These are phyloP conservation scores for Capronia americana DNA, from an alignment of 2,329 filamentous ascomycete species.

Conservation along the genomic window DNA sequence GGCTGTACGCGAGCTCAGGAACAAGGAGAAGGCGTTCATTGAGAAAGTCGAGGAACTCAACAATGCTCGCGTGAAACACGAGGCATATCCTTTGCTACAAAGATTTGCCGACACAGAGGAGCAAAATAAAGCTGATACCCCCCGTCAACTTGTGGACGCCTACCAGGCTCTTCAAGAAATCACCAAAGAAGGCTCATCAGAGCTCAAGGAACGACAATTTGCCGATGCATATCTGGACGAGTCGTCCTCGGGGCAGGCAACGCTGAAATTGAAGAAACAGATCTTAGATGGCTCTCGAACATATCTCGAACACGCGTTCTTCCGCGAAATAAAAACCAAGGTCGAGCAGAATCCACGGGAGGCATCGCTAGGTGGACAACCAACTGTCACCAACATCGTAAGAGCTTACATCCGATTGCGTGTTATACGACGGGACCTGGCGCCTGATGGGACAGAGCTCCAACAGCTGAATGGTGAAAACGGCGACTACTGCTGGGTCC, in stretches of 20 bases:
- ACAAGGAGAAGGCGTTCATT: conserved; percentile 83
- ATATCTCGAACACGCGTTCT: conserved; percentile 83
- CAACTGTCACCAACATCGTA: conserved; percentile 86
- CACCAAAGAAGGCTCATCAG: conserved; percentile 73
- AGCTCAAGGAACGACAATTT: conserved; percentile 77
- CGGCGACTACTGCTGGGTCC: conserved; percentile 77
- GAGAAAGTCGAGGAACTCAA: conserved; percentile 82
- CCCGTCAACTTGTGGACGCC: conserved; percentile 77
- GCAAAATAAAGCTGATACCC: conserved; percentile 72
- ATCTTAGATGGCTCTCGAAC: conserved; percentile 80
- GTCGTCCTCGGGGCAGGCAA: conserved; percentile 66
- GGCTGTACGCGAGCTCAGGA: conserved; percentile 77
- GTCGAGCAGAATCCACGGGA: conserved; percentile 86
- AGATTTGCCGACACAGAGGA: conserved; percentile 77
- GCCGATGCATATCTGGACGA: conserved; percentile 78
- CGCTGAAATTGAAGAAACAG: conserved; percentile 73
- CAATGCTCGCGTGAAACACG: conserved; percentile 68
- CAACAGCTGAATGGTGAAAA: conserved; percentile 76
- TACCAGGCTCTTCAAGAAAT: conserved; percentile 83
- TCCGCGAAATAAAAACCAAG: conserved; percentile 74
- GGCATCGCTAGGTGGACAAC: conserved; percentile 86
- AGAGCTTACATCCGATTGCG: conserved; percentile 88
- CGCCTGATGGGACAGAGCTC: conserved; percentile 78
- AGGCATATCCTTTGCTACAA: conserved; percentile 74
- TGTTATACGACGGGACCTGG: conserved; percentile 79